Base-by-base conservation (phyloP, 2,329 filamentous ascomycete genomes). In the Diaporthe caulivora region DNA sequence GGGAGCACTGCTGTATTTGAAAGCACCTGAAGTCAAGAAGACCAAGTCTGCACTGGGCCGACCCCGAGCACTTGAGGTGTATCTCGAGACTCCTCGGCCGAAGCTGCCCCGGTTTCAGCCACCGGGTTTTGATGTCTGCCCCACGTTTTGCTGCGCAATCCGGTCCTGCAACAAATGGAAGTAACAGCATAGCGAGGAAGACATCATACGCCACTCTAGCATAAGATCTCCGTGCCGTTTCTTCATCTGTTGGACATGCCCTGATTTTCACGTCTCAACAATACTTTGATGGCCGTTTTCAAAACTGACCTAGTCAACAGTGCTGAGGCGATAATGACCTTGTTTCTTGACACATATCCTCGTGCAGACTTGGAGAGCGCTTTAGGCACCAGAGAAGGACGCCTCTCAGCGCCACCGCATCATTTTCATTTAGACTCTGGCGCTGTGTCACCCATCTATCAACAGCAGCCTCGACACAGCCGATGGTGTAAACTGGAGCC, bases 41-140 rank as follows among this genome's bases (percentile, higher is more conserved):
- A 13, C 37, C 21, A 26, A 34, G 26, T 21, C 51, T 34, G 60
- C 29, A 13, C 31, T n/a, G n/a, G 8, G 24, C 26, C 11, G 21
- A 29, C n/a, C n/a, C n/a, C n/a, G n/a, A n/a, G n/a, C n/a, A n/a
- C 5, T 44, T 29, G 13, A 37, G 26, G 44, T 34, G 10, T 17
- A 24, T 10, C 37, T 6, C 13, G 44, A 15, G 44, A 34, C 7
- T 8, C 21, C 42, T 65, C 44, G 60, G 44, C 44, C 29, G 51
- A 34, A 65, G 29, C 42, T 65, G 60, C 60, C 42, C 60, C 60
- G 44, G 60, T 65, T 51, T 51, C 60, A 65, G 42, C 44, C 42
- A 65, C 42, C 44, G 34, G 42, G 24, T 13, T 29, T 6, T 24
- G 8, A 42, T 6, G 15, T 21, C 18, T 34, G 51, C 60, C 60